Conservation (phyloP, 2,329 filamentous ascomycete species). For the Aureobasidium namibiae region DNA sequence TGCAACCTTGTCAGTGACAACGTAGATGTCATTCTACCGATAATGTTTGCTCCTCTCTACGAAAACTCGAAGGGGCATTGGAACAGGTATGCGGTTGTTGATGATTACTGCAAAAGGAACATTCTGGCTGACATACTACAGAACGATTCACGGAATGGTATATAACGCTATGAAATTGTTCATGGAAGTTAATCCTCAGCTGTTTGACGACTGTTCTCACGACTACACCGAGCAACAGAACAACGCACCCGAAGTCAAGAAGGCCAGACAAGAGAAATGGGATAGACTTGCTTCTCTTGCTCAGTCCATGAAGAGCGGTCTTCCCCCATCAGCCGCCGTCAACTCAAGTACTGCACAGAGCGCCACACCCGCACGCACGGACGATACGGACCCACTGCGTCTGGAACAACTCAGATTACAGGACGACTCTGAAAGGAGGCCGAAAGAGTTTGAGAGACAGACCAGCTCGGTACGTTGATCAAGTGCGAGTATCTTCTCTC, state of each 20-base stretch:
- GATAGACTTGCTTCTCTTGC: conserved; percentile 76
- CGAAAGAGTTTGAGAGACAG: conserved; percentile 22
- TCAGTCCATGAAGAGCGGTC: conserved; percentile 53
- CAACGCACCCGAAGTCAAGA: conserved; percentile 75
- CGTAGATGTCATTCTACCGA: conserved; percentile 93
- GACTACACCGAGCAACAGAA: conserved; percentile 97
- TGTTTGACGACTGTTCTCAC: conserved; percentile 97
- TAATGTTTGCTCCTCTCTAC: conserved; percentile 98
- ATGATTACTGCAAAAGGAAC: too few relatives aligned
- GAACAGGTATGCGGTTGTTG: conserved; percentile 66
- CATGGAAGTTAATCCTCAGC: conserved; percentile 98
- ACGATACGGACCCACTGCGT: conserved; percentile 72
- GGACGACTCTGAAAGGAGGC: conserved; percentile 56
- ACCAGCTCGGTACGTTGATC: conserved; percentile 30
- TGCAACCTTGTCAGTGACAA: conserved; percentile 99
- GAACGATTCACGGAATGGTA: conserved; percentile 98
- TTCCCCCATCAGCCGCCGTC: conserved; percentile 18
- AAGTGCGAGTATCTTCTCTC: conserved; percentile 16
- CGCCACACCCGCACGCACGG: conserved; percentile 40
- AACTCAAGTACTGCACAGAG: conserved; percentile 26
- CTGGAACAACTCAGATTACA: conserved; percentile 86
- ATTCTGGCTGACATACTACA: conserved; percentile 30
- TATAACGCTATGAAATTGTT: conserved; percentile 99
- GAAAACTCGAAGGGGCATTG: conserved; percentile 99
- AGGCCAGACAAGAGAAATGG: conserved; percentile 79